Evolutionary conservation across 2,329 filamentous ascomycete species (phyloP), one percentile per base, ranked within the genome.

Genomic region (Aspergillus pseudotamarii): DNA sequence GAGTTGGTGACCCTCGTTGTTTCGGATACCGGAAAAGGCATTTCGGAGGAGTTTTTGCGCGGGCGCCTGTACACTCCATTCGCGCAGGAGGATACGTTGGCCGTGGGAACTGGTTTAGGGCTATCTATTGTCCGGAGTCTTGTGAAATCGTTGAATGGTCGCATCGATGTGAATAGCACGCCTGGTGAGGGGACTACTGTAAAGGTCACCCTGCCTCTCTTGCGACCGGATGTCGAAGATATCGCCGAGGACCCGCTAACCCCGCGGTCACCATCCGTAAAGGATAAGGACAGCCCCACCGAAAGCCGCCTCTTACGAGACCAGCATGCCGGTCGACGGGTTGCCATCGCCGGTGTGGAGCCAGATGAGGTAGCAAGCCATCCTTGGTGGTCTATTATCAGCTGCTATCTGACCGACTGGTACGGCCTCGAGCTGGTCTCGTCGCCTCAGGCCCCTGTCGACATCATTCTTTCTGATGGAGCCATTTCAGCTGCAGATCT

Each of bases 1-100:
- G 76, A 79, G 8, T 57, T 76, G 21, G 70, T 78, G 4, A 73
- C 73, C 0, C 61, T 86, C 19, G 84, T 80, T 0, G 84, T 92
- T 1, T 79, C 81, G 0, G 89, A 92, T 67, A 89, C 89, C 0
- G 90, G 89, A 1, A 83, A 83, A 51, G 90, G 89, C 1, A 92
- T 92, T 38, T 84, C 84, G 0, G 79, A 85, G 6, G 85, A 89
- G 11, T 92, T 87, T 66, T 76, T 91, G 12, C 80, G 84, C 23
- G 83, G 85, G 10, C 82, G 83, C 16, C 74, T 91, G 0, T 92
- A 88, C 70, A 86, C 83, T 0, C 86, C 79, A 1, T 81, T 81
- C 60, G 75, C 78, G 0, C 89, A 92, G 65, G 89, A 91, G 68
- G 83, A 90, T 55, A 75, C 80, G 0, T 73, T 91, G 1, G 80